Evolutionary conservation across 225 moss, liverwort and hornwort species (phyloP), one percentile per base, ranked within the genome.

Genomic region (Sphagnum contortum): DNA sequence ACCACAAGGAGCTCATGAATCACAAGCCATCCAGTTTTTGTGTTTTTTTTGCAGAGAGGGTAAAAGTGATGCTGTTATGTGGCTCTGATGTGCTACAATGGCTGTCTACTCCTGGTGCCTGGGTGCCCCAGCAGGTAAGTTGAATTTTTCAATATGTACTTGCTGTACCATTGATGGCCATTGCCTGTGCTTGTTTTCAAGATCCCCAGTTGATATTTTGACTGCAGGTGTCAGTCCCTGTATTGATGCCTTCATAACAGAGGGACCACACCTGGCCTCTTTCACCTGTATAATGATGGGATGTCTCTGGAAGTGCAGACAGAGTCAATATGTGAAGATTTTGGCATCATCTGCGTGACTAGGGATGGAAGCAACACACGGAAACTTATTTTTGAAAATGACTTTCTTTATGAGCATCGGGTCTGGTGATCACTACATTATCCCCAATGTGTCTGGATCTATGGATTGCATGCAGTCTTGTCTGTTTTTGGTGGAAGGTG

Each of bases 81-180:
- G 85, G 85, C 60, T 75, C 73, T 9, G 85, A 85, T 48, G 73
- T 85, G 44, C 54, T 85, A 49, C 81, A 81, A 57, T 76, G 73
- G 53, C 61, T 85, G 10, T 69, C 62, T 4, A 61, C 55, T 46
- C 81, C 85, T 44, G 78, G 81, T 48, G 64, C 72, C 44, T 85
- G 85, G 81, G 59, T 78, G 45, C 85, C 81, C 52, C 78, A 85
- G 11, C 81, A 85, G 85, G 85, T 85, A 9, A 6, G 11, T 29
- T 29, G 29, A 29, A 29, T 29, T 29, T 29, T 29, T 29, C 29
- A 29, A 29, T 29, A 29, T 29, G 29, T 29, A 29, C 29, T 29
- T 29, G 29, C 29, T 29, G 29, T 29, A 29, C 29, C 29, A 29
- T 29, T 29, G 29, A 29, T 29, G 29, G 29, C 29, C 29, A 29